A percentile compares a stretch with the other conserved stretches of the same genome.
Evolutionary conservation across 257 asterid genomes (phyloP).

Genomic region (Forsythia viridissima): DNA sequence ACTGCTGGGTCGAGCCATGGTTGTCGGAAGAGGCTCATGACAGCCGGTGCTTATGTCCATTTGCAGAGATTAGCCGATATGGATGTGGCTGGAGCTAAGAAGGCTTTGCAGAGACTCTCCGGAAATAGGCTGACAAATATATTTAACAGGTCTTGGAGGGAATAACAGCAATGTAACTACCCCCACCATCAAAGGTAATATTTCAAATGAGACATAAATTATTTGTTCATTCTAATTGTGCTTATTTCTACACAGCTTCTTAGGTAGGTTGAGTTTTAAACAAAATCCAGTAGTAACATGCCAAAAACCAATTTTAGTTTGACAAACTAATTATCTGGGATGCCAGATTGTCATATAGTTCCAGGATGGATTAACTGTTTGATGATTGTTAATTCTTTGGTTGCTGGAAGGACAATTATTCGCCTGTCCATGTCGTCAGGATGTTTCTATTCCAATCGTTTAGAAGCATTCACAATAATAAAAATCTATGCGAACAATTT

Average conservation of each 20-base stretch:
- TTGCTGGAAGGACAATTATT: neutral
- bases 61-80: slow-evolving; percentile 69
- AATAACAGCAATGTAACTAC: slow-evolving; percentile 36
- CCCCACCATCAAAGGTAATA: slow-evolving; percentile 49
- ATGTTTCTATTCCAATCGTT: neutral
- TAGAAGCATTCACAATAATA: neutral
- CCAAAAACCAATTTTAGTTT: neutral
- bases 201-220: neutral
- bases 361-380: slow-evolving; percentile 20
- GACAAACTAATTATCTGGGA: slow-evolving; percentile 1
- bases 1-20: slow-evolving; percentile 92
- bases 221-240: neutral
- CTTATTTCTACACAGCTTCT: neutral
- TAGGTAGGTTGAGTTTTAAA: neutral
- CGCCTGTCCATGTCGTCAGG: too few relatives aligned
- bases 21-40: slow-evolving; percentile 75
- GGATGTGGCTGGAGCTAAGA: slow-evolving; percentile 79
- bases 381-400: neutral
- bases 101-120: slow-evolving; percentile 88
- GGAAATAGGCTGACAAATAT: slow-evolving; percentile 72
- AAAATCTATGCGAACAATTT: neutral
- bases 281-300: neutral
- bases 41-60: slow-evolving; percentile 65
- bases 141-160: slow-evolving; percentile 78
- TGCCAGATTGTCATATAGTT: slow-evolving; percentile 6